Evolutionary conservation across 2,329 filamentous ascomycete species (phyloP).

Genomic region (Domatiomyces catenatus): DNA sequence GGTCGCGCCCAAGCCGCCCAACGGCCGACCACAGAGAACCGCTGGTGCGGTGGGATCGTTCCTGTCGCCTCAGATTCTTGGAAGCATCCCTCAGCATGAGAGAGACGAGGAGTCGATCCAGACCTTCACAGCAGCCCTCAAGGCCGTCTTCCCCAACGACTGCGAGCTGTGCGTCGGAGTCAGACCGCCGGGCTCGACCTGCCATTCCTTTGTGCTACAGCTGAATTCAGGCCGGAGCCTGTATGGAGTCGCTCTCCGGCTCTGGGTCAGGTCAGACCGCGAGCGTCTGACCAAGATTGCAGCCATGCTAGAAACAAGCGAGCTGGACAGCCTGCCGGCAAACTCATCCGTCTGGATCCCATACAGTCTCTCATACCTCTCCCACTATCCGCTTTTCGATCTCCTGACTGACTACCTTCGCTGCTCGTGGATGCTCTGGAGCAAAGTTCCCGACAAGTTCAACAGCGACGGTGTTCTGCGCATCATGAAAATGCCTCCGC

Average conservation of each 20-base stretch:
- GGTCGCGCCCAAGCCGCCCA: constrained; percentile 66
- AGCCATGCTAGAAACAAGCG: constrained; percentile 77
- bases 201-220: constrained; percentile 94
- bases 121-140: constrained; percentile 81
- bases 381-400: constrained; percentile 88
- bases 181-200: constrained; percentile 88
- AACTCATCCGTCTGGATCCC: constrained; percentile 99
- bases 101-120: constrained; percentile 94
- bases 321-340: constrained; percentile 80
- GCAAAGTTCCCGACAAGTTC: constrained; percentile 97
- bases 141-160: constrained; percentile 96
- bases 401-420: constrained; percentile 87
- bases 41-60: constrained; percentile 94
- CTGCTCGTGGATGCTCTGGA: constrained; percentile 99
- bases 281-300: constrained; percentile 95
- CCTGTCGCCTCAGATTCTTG: constrained; percentile 91
- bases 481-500: constrained; percentile 91
- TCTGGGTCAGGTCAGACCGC: constrained; percentile 94
- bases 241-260: constrained; percentile 87
- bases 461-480: constrained; percentile 95
- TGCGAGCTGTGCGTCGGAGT: constrained; percentile 94
- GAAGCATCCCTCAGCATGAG: constrained; percentile 83
- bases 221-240: constrained; percentile 95
- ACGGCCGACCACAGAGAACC: constrained; percentile 97
- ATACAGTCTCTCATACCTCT: constrained; percentile 92